phyloP scores from a whole-genome alignment of 1,284 basidiomycete species.

The Wallemia mellicola region DNA sequence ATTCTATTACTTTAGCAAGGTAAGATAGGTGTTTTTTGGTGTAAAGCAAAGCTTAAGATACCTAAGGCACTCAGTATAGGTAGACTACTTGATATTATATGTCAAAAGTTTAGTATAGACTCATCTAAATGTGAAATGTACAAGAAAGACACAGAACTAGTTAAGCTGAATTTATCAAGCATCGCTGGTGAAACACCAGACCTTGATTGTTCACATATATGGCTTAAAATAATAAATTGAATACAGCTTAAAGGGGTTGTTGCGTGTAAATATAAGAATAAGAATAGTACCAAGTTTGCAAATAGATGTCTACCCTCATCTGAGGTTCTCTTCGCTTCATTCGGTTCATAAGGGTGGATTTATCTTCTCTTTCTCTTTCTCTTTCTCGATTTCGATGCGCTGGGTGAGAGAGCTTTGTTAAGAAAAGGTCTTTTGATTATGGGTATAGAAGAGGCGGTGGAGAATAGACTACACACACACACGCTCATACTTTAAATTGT shows the following conservation, averaged over 20 bases:
- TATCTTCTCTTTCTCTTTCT: no score
- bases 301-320: no score
- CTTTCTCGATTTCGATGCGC: conserved; percentile 64
- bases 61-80: neutral
- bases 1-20: neutral
- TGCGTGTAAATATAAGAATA: neutral
- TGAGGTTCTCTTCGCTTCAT: no score
- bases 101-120: neutral
- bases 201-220: neutral
- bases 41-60: neutral
- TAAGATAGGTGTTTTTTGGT: neutral
- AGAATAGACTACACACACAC: conserved; percentile 5
- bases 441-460: conserved; percentile 1
- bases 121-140: neutral
- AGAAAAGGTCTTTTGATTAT: conserved; percentile 2
- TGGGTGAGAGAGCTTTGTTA: conserved; percentile 14
- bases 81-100: neutral
- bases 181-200: neutral
- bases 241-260: no score
- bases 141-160: neutral
- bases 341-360: no score
- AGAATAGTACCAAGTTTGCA: no score
- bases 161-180: neutral
- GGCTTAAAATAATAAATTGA: neutral
- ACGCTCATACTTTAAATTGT: neutral